A percentile compares a stretch with the other conserved stretches of the same genome.
Conservation (phyloP, 441 rosid genomes). For the Gossypium lobatum region DNA sequence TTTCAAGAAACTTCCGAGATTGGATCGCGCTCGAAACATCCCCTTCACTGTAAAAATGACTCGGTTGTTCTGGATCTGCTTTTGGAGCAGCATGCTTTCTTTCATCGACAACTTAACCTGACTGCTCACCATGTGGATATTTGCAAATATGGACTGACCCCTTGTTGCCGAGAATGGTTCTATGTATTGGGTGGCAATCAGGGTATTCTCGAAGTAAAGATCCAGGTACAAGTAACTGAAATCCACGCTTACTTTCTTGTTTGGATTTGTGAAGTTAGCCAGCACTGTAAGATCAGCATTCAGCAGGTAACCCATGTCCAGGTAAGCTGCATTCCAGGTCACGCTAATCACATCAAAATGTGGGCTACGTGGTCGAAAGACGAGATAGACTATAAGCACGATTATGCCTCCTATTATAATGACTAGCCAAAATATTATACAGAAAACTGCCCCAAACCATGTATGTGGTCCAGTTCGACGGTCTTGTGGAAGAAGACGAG, state of each 20-base stretch:
- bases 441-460: constrained; percentile 47
- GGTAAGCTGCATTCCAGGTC: constrained; percentile 62
- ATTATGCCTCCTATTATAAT: constrained; percentile 52
- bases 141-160: constrained; percentile 32
- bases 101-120: constrained; percentile 52
- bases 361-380: constrained; percentile 68
- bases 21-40: constrained; percentile 54
- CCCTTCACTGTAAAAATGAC: constrained; percentile 48
- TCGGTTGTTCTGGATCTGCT: constrained; percentile 40
- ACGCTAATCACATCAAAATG: constrained; percentile 53
- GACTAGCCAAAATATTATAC: constrained; percentile 51
- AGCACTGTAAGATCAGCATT: constrained; percentile 64
- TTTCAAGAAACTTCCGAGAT: constrained; percentile 47
- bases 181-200: constrained; percentile 54
- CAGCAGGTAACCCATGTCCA: constrained; percentile 55
- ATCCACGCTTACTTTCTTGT: constrained; percentile 61
- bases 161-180: constrained; percentile 59
- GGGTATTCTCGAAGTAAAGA: constrained; percentile 52
- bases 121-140: constrained; percentile 55
- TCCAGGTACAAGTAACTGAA: constrained; percentile 63
- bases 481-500: neutral
- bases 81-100: constrained; percentile 39
- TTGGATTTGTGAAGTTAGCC: constrained; percentile 80
- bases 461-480: constrained; percentile 30
- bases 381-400: constrained; percentile 64